These are phyloP conservation scores for Rhamnella rubrinervis DNA, from an alignment of 331 rosid species.

Conservation along the genomic window DNA sequence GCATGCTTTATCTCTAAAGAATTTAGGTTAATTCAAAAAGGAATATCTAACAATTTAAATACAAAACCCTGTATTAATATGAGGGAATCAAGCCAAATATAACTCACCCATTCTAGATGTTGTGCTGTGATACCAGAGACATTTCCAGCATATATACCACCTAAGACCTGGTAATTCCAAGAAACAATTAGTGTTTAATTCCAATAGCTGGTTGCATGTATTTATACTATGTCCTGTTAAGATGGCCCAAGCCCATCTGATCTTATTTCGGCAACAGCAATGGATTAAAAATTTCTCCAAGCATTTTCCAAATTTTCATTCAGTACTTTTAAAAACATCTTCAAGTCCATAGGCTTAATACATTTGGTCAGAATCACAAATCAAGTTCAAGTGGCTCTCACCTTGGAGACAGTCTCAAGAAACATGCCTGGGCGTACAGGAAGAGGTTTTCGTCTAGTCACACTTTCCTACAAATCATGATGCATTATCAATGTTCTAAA, in stretches of 20 bases:
- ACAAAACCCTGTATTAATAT: too few species aligned
- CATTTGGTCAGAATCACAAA: slow-evolving; percentile 1
- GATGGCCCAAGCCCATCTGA: background rate
- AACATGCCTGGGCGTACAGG: slow-evolving; percentile 99
- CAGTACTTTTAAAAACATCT: background rate
- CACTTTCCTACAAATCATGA: slow-evolving; percentile 52
- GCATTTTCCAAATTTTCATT: too few species aligned
- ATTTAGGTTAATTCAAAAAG: too few species aligned
- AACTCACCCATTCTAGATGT: slow-evolving; percentile 85
- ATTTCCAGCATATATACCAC: slow-evolving; percentile 85
- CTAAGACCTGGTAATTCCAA: slow-evolving; percentile 56
- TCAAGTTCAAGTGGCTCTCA: slow-evolving; percentile 29
- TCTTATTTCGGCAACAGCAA: too few species aligned
- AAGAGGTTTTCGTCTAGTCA: slow-evolving; percentile 60
- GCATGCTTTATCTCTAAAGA: too few species aligned
- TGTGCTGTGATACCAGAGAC: slow-evolving; percentile 91
- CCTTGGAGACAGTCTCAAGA: slow-evolving; percentile 94
- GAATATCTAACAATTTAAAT: background rate
- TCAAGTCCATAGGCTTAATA: slow-evolving; percentile 19
- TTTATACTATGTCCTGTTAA: background rate
- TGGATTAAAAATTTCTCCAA: too few species aligned
- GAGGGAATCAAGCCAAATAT: background rate
- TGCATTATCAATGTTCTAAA: slow-evolving; percentile 8
- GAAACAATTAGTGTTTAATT: slow-evolving; percentile 2
- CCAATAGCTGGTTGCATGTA: background rate